These are phyloP conservation scores for Vitis hybrid DNA, from an alignment of 177 flowering plant species.

Conservation along the genomic window DNA sequence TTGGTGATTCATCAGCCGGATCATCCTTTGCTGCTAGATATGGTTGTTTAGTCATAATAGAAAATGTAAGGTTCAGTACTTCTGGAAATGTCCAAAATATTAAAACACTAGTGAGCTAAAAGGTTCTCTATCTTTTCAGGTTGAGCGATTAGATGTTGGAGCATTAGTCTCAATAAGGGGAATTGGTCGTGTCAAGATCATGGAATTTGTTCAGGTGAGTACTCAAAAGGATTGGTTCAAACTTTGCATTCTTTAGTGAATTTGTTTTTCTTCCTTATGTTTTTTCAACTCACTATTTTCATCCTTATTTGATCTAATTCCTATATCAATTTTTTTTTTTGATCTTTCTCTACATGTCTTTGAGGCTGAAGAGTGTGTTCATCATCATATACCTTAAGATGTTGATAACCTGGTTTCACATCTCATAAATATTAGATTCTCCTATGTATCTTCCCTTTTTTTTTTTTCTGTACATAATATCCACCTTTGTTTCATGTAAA, in stretches of 20 bases:
- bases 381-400: too few relatives aligned
- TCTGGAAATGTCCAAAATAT: not conserved
- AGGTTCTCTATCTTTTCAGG: conserved; percentile 34
- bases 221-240: conserved; percentile 3
- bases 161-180: conserved; percentile 70
- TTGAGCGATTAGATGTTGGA: conserved; percentile 62
- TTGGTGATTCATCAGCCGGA: conserved; percentile 32
- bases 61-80: conserved; percentile 46
- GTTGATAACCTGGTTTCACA: too few relatives aligned
- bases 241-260: not conserved
- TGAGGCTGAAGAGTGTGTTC: too few relatives aligned
- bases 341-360: too few relatives aligned
- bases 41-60: conserved; percentile 60
- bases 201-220: conserved; percentile 43
- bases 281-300: too few relatives aligned
- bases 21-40: conserved; percentile 68
- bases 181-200: conserved; percentile 60
- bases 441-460: too few relatives aligned
- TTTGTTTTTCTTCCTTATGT: not conserved
- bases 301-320: too few relatives aligned
- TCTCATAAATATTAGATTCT: too few relatives aligned
- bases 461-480: too few relatives aligned
- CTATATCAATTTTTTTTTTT: too few relatives aligned
- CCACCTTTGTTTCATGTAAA: too few relatives aligned
- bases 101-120: not conserved